Conservation (phyloP, 371 early-diverging fungal species). For the Vairimorpha necatrix region DNA sequence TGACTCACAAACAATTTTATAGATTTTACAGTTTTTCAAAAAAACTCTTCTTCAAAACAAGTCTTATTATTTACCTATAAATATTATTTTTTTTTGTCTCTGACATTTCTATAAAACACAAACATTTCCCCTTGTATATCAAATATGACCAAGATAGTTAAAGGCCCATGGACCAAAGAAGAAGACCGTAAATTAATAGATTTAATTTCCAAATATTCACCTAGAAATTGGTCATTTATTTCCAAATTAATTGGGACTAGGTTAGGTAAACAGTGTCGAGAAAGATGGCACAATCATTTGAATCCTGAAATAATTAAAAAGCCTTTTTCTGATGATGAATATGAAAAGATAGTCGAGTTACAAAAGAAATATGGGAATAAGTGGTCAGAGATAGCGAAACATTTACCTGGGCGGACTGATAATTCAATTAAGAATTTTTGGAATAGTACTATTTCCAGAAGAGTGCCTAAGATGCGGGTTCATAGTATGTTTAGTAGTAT, state of each 20-base stretch:
- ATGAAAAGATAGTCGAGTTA: constrained; percentile 52
- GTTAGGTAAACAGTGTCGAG: constrained; percentile 66
- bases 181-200: constrained; percentile 60
- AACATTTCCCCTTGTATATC: constrained; percentile 2
- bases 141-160: constrained; percentile 34
- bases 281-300: constrained; percentile 66
- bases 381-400: constrained; percentile 65
- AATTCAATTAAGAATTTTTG: constrained; percentile 66
- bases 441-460: constrained; percentile 63
- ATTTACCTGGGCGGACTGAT: constrained; percentile 65
- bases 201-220: constrained; percentile 57
- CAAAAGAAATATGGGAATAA: constrained; percentile 63
- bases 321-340: constrained; percentile 63
- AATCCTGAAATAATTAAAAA: constrained; percentile 64
- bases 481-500: constrained; percentile 57
- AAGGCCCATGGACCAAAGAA: constrained; percentile 65
- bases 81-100: no score
- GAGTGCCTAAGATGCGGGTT: constrained; percentile 37
- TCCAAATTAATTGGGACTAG: constrained; percentile 60
- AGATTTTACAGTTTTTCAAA: not conserved
- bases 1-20: not conserved
- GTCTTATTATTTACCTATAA: no score
- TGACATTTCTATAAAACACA: not conserved
- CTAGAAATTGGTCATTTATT: constrained; percentile 65
- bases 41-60: no score